Conservation (phyloP, 495 filamentous ascomycete genomes). For the Penicillium crystallinum region DNA sequence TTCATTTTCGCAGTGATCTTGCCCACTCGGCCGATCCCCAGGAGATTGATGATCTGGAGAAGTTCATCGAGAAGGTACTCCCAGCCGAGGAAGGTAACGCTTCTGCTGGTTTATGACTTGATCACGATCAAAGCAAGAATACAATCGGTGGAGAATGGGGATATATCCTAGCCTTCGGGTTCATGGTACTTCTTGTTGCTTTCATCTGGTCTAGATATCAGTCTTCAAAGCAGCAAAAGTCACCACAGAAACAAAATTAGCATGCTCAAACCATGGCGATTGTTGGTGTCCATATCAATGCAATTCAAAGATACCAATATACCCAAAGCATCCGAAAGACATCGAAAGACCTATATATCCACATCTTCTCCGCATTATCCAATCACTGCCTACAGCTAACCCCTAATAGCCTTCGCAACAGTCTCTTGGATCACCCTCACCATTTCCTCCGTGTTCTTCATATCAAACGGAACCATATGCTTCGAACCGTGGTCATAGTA, state of each 20-base stretch:
- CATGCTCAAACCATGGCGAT: neutral
- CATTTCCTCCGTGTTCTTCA: constrained; percentile 32
- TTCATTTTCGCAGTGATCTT: constrained; percentile 47
- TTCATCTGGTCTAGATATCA: constrained; percentile 25
- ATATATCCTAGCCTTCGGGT: constrained; percentile 29
- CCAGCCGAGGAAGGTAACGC: constrained; percentile 53
- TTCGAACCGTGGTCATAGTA: constrained; percentile 37
- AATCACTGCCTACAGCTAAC: neutral
- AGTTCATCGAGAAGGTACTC: constrained; percentile 60
- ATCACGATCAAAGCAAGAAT: constrained; percentile 4
- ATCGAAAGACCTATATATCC: neutral
- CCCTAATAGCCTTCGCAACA: constrained; percentile 21
- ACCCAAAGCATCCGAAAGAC: neutral
- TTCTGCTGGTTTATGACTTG: constrained; percentile 48
- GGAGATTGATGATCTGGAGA: constrained; percentile 82
- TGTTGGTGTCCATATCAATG: neutral
- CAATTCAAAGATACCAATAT: neutral
- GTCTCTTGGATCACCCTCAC: constrained; percentile 26
- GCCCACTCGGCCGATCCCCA: constrained; percentile 68
- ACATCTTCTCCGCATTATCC: neutral
- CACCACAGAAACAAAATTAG: neutral
- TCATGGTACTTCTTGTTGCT: constrained; percentile 49
- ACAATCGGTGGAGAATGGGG: constrained; percentile 7
- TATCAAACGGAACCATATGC: constrained; percentile 40
- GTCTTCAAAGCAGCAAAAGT: neutral